A percentile compares a stretch with the other conserved stretches of the same genome.
These are phyloP conservation scores for Dryas drummondii DNA, from an alignment of 306 rosid genomes.

Conservation along the genomic window DNA sequence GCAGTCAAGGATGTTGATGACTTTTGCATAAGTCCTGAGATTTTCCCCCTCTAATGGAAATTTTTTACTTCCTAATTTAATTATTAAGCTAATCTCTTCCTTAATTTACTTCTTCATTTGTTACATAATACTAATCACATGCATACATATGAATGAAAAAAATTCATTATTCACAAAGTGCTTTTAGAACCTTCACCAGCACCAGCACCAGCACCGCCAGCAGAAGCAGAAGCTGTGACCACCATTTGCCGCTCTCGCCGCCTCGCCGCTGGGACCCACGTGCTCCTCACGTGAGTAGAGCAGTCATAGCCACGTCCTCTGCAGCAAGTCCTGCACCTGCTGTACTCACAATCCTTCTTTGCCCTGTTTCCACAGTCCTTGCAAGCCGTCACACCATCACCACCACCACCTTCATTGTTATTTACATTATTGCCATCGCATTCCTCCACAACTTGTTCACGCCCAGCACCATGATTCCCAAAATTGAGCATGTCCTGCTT, in stretches of 20 bases:
- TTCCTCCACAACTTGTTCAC: slow-evolving; percentile 23
- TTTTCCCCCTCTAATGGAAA: neutral
- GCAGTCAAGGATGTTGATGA: slow-evolving; percentile 7
- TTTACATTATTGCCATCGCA: slow-evolving; percentile 2
- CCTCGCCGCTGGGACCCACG: slow-evolving; percentile 65
- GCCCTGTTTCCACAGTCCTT: slow-evolving; percentile 84
- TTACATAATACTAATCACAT: neutral
- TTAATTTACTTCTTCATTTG: no score
- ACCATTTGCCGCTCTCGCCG: slow-evolving; percentile 55
- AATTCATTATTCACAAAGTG: neutral
- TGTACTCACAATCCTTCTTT: slow-evolving; percentile 63
- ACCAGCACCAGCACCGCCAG: slow-evolving; percentile 23
- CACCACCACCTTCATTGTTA: neutral
- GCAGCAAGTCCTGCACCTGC: slow-evolving; percentile 85
- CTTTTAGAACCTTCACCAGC: slow-evolving; percentile 6
- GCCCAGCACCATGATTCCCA: slow-evolving; percentile 7
- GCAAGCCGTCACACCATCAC: slow-evolving; percentile 48
- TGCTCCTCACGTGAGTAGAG: slow-evolving; percentile 77
- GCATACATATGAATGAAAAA: neutral
- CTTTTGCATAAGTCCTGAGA: neutral
- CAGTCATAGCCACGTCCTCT: slow-evolving; percentile 69
- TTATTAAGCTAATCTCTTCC: neutral
- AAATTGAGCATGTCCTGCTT: slow-evolving; percentile 30
- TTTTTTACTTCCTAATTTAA: neutral
- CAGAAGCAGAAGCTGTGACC: slow-evolving; percentile 15